Evolutionary conservation across 768 basidiomycete species (phyloP), one percentile per base, ranked within the genome.

Genomic region (Lanmaoa rubissima): DNA sequence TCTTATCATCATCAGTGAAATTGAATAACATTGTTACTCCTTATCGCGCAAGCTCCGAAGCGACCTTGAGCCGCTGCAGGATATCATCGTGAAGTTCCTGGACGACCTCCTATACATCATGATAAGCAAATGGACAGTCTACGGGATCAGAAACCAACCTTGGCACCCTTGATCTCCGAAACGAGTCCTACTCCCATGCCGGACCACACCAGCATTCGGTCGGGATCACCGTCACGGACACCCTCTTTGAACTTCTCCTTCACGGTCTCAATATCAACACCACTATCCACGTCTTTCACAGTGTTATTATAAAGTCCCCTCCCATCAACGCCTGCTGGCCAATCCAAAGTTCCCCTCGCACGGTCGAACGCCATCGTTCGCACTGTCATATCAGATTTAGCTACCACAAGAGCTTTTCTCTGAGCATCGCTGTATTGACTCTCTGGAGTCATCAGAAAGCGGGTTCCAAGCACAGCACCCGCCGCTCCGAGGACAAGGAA

Each of bases 381-480:
- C 32, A 82, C 76, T 4, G 86, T 81, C 48, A 67, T 61, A 9
- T 69, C 72, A 4, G 78, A 77, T 28, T 70, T 69, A 38, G 84
- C 84, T 19, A 61, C 67, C 11, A 82, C 60, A 38, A 90, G 75
- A 0, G 81, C 79, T 35, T 74, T 70, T 59, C 83, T 83, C 62
- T 88, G 85, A 1, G 64, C 63, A 42, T 78, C 75, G 28, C 75
- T 75, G 70, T 86, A 88, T 12, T 79, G 69, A 59, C 85, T 75
- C 73, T 92, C 89, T 4, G 79, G 77, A 1, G 88, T 82, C 57
- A 87, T 75, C 47, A 89, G 71, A 65, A 92, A 90, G 8, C 89
- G 86, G 0, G 92, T 93, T 51, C 92, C 92, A 21, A 86, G 65
- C 32, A 86, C 86, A 11, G 73, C 85, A 4, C 87, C 92, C 24